A percentile compares a stretch with the other conserved stretches of the same genome.
Evolutionary conservation across 257 asterid species (phyloP).

Genomic region (Verbena officinalis): DNA sequence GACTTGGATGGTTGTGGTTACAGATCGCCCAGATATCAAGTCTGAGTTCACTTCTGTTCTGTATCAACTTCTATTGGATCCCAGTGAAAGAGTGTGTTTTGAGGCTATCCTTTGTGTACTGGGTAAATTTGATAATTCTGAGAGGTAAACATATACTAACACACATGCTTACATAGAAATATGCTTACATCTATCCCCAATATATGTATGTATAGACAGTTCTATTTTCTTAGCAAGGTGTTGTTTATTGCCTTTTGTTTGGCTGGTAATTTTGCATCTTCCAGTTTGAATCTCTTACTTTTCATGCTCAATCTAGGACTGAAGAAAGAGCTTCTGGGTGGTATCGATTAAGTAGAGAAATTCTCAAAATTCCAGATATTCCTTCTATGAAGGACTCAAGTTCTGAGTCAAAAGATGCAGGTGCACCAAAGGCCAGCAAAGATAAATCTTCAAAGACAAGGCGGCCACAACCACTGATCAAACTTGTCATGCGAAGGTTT

Average conservation of each 20-base stretch:
- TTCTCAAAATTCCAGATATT: conserved; percentile 91
- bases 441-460: conserved; percentile 80
- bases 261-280: conserved; percentile 8
- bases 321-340: conserved; percentile 99
- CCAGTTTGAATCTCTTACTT: conserved; percentile 19
- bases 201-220: neutral
- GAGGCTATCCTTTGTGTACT: conserved; percentile 96
- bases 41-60: conserved; percentile 84
- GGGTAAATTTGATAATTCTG: conserved; percentile 87
- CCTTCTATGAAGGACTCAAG: conserved; percentile 68
- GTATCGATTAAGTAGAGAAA: conserved; percentile 92
- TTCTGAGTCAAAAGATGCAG: conserved; percentile 71
- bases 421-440: conserved; percentile 63
- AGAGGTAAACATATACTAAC: conserved; percentile 55
- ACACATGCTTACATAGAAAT: no score
- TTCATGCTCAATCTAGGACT: conserved; percentile 52
- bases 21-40: conserved; percentile 92
- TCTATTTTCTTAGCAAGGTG: conserved; percentile 10
- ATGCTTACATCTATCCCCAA: neutral
- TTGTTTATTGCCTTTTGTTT: conserved; percentile 15
- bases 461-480: conserved; percentile 96
- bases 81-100: conserved; percentile 97
- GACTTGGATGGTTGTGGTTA: conserved; percentile 28
- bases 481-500: conserved; percentile 99
- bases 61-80: conserved; percentile 95